Conservation (phyloP, 768 basidiomycete genomes). For the Flagelloscypha sp. region DNA sequence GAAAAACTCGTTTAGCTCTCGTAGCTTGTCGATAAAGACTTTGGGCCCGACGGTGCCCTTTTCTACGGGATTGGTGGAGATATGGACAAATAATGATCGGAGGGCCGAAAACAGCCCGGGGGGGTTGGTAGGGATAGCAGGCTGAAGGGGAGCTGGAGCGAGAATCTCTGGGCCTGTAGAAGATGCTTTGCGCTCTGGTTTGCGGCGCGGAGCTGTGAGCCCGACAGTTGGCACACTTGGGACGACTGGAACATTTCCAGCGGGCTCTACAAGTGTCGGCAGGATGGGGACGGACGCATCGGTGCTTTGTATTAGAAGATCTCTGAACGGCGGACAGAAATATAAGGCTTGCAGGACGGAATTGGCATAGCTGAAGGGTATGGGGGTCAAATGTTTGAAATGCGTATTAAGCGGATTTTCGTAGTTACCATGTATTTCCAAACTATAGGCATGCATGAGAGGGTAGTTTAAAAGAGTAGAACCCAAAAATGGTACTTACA, state of each 20-base stretch:
- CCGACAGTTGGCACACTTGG: conserved; percentile 20
- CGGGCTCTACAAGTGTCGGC: conserved; percentile 16
- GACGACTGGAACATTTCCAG: conserved; percentile 12
- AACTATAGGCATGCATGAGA: conserved; percentile 45
- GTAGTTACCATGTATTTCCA: conserved; percentile 85
- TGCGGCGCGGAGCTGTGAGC: conserved; percentile 39
- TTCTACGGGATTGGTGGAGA: conserved; percentile 69
- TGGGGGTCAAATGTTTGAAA: conserved; percentile 12
- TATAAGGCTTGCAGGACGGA: conserved; percentile 97
- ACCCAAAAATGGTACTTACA: conserved; percentile 40
- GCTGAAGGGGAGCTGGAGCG: conserved; percentile 18
- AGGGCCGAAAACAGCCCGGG: conserved; percentile 86
- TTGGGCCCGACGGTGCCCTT: conserved; percentile 85
- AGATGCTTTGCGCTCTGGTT: conserved; percentile 45
- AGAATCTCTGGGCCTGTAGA: conserved; percentile 21
- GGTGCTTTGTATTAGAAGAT: conserved; percentile 69
- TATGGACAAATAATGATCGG: conserved; percentile 81
- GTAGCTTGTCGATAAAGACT: conserved; percentile 89
- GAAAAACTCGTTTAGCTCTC: conserved; percentile 87
- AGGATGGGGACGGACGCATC: conserved; percentile 41
- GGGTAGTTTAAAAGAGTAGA: conserved; percentile 6
- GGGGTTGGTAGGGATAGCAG: conserved; percentile 46
- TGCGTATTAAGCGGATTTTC: conserved; percentile 4
- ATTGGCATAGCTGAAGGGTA: conserved; percentile 76
- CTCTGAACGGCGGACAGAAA: conserved; percentile 89